Evolutionary conservation across 2,329 filamentous ascomycete genomes (phyloP), one percentile per base, ranked within the genome.

Genomic region (Calonectria naviculata): DNA sequence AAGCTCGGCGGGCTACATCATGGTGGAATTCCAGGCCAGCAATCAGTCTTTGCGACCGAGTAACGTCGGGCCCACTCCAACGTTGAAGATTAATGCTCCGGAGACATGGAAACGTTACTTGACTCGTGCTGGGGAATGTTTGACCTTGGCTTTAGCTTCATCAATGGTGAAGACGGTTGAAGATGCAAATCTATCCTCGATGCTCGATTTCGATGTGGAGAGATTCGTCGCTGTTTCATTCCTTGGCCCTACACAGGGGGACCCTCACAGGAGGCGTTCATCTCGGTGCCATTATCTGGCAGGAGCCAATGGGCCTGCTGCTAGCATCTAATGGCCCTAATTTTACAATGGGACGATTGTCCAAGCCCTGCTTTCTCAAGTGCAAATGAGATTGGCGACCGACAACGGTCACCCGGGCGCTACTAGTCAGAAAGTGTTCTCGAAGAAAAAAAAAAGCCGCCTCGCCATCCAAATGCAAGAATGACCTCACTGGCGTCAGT

Each of bases 401-500:
- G 34, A 28, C 42, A 49, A 60, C 26, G 31, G 67, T 47, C 67
- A 49, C 41, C 29, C 41, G 21, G 21, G 28, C 26, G 36, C 29
- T 38, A 29, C 34, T 38, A 64, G 28, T 28, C 19, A 15, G 26
- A 44, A 49, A 60, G 28, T 49, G 26, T 38, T 36, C 46, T 61
- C 47, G 29, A 64, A 54, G 10, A 36, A 46, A 49, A 47, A 36
- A 46, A 49, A 47, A 58, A 24, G 17, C 21, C 34, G 17, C 31
- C 31, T 62, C n/a, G 52, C n/a, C 61, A 62, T 65, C 34, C 44
- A 36, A 41, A 47, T 56, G 62, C 21, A 41, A 65, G 54, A 38
- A 78, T 78, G 76, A 78, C 76, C 75, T 78, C 76, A 78, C 72
- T 46, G 46, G 46, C 28, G 65, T 13, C 65, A 67, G 77, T 68